Base-by-base conservation (phyloP, 352 stramenopile genomes). In the Thalassiosira hispida region DNA sequence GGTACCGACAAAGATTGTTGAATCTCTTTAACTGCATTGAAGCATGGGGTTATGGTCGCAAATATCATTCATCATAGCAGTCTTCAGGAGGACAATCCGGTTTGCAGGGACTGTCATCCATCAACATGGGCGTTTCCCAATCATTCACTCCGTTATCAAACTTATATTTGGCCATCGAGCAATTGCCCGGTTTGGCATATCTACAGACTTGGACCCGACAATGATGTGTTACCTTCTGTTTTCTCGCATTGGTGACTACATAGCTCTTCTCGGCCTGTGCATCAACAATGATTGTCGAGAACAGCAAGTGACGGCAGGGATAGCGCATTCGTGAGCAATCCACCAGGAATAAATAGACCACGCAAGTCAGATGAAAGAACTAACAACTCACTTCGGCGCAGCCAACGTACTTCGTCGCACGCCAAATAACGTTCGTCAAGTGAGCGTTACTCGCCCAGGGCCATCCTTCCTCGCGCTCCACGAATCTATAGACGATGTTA, bases 321-420 rank as follows among this genome's bases (percentile, higher is more conserved):
- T n/a, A n/a, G n/a, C n/a, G n/a, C n/a, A n/a, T n/a, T n/a, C n/a
- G n/a, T n/a, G n/a, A n/a, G n/a, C n/a, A n/a, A n/a, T n/a, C n/a
- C n/a, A n/a, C n/a, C n/a, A n/a, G n/a, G n/a, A n/a, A n/a, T 51
- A 47, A 16, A 47, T 16, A 14, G 8, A 16, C 16, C 16, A 16
- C 8, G 38, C 38, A 16, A 47, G 16, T 16, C 38, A 47, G 38
- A 47, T 47, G 16, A 8, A 47, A 47, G 8, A 14, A 14, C 8
- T 47, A 14, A 16, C 16, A 47, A 14, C 8, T 47, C 38, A 47
- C 16, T 52, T 76, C 67, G 5, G 67, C 67, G 14, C 67, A 76
- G n/a, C 67, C 67, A 20, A 76, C 67, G 40, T 76, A 76, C 16
- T 65, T 59, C 25, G 67, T 76, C 33, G 67, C 67, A 31, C 67